These are phyloP conservation scores for Trichosporon sp. DNA, from an alignment of 1,284 basidiomycete species.

Conservation along the genomic window DNA sequence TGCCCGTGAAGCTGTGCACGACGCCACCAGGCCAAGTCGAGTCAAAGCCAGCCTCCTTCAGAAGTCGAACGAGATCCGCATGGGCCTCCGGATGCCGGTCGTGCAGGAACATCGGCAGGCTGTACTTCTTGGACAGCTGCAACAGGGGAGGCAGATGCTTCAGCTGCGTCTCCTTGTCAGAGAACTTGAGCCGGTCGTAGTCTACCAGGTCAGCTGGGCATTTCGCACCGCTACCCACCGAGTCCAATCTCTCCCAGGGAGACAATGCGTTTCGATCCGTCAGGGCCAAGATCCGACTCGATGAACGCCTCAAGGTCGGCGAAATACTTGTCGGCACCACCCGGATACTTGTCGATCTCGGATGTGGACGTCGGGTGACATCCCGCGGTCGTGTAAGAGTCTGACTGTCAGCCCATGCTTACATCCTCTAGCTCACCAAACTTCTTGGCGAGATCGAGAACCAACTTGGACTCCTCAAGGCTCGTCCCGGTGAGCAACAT, in stretches of 20 bases:
- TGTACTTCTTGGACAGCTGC: constrained; percentile 68
- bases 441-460: constrained; percentile 66
- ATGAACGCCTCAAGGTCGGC: constrained; percentile 65
- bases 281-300: constrained; percentile 57
- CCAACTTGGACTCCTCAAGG: constrained; percentile 67
- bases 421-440: constrained; percentile 58
- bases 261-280: constrained; percentile 66
- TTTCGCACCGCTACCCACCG: constrained; percentile 58
- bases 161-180: constrained; percentile 67
- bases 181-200: constrained; percentile 79
- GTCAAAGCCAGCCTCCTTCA: constrained; percentile 44
- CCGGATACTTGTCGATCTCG: constrained; percentile 69
- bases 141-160: constrained; percentile 74
- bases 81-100: constrained; percentile 76
- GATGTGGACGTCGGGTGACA: constrained; percentile 82
- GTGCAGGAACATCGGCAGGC: constrained; percentile 82
- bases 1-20: constrained; percentile 85
- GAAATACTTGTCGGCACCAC: constrained; percentile 69
- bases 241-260: constrained; percentile 86
- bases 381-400: constrained; percentile 75
- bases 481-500: constrained; percentile 82
- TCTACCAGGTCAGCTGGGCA: constrained; percentile 59
- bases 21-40: constrained; percentile 69
- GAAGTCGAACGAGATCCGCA: constrained; percentile 66
- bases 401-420: constrained; percentile 51